Evolutionary conservation across 257 asterid species (phyloP).

Genomic region (Coffea canephora): DNA sequence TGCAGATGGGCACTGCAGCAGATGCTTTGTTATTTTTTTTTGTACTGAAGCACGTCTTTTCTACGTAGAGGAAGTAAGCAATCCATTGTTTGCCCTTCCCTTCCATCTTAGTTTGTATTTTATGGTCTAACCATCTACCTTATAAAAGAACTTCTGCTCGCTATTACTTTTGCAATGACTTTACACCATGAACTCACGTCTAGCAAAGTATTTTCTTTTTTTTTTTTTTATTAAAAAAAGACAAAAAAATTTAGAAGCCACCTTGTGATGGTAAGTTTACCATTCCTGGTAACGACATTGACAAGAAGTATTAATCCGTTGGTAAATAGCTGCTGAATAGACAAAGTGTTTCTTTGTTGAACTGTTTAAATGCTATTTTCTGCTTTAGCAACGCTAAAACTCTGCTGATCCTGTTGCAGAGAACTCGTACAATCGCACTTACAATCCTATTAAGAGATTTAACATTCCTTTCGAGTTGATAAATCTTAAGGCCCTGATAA

Average conservation of each 20-base stretch:
- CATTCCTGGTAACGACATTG: neutral
- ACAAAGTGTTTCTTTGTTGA: too few species aligned
- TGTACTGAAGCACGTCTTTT: neutral
- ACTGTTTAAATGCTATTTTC: neutral
- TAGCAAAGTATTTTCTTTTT: too few species aligned
- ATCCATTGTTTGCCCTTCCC: neutral
- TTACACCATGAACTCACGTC: neutral
- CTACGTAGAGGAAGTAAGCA: neutral
- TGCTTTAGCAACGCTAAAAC: neutral
- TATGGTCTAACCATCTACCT: neutral
- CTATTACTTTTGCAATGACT: neutral
- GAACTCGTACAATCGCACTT: too few species aligned
- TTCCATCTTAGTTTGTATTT: constrained; percentile 8
- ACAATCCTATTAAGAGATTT: too few species aligned
- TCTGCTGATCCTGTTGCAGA: too few species aligned
- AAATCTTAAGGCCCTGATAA: too few species aligned
- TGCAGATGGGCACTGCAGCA: neutral
- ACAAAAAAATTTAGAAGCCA: too few species aligned
- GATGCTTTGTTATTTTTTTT: neutral
- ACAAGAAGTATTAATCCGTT: neutral
- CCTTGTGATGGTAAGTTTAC: neutral
- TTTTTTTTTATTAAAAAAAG: too few species aligned
- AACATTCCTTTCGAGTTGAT: too few species aligned
- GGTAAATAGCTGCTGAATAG: neutral
- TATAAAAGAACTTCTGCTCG: neutral